Evolutionary conservation across 495 filamentous ascomycete genomes (phyloP).

Genomic region (Penicillium nucicola): DNA sequence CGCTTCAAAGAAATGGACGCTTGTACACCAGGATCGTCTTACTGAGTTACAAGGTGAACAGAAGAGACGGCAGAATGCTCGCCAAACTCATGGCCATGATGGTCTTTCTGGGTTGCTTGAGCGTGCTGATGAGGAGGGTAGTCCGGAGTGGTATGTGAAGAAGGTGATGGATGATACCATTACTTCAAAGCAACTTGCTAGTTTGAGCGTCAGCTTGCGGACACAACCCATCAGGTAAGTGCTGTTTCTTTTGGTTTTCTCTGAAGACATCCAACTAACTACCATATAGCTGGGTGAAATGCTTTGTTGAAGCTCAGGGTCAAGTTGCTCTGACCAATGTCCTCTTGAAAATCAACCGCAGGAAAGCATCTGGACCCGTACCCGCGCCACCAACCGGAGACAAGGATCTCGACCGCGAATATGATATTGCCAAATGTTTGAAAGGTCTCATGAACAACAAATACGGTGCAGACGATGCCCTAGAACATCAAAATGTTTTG

Average conservation of each 20-base stretch:
- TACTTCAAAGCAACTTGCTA: conserved; percentile 83
- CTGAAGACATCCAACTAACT: conserved; percentile 1
- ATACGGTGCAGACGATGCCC: conserved; percentile 96
- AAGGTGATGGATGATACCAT: conserved; percentile 96
- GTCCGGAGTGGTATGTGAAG: conserved; percentile 96
- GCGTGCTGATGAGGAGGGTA: conserved; percentile 87
- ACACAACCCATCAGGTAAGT: conserved; percentile 86
- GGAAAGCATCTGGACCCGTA: conserved; percentile 70
- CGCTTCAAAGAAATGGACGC: conserved; percentile 91
- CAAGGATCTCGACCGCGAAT: conserved; percentile 89
- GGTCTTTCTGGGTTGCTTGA: conserved; percentile 63
- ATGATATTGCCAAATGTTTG: conserved; percentile 96
- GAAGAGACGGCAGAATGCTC: conserved; percentile 73
- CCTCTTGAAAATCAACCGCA: conserved; percentile 85
- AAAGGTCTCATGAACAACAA: conserved; percentile 99
- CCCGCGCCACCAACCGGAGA: conserved; percentile 64
- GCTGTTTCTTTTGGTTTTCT: background rate
- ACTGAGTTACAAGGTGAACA: conserved; percentile 93
- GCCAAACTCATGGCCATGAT: conserved; percentile 58
- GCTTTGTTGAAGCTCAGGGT: conserved; percentile 95
- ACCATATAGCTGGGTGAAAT: conserved; percentile 74
- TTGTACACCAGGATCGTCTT: conserved; percentile 92
- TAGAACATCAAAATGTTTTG: conserved; percentile 83
- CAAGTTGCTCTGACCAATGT: conserved; percentile 96
- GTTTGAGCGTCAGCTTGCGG: conserved; percentile 86